A percentile compares a stretch with the other conserved stretches of the same genome.
phyloP scores from a whole-genome alignment of 1,284 basidiomycete genomes.

The Xerocomus minutiporus region DNA sequence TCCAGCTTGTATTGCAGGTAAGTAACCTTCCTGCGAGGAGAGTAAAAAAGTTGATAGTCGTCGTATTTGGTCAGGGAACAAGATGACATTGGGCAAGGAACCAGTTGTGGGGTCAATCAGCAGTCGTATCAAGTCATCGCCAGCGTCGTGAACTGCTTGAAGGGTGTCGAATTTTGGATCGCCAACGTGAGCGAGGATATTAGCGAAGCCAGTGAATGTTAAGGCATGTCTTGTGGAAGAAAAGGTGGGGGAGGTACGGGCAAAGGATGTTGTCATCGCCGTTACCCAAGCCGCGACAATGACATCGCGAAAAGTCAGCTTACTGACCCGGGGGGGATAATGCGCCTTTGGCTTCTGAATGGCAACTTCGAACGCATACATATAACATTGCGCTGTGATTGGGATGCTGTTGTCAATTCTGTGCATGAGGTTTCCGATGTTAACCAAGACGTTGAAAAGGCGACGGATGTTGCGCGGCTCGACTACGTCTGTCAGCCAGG shows the following conservation, averaged over 20 bases:
- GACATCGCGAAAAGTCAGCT: constrained; percentile 33
- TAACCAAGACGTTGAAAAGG: constrained; percentile 34
- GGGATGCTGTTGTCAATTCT: constrained; percentile 30
- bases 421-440: constrained; percentile 36
- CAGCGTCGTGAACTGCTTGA: constrained; percentile 33
- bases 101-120: constrained; percentile 35
- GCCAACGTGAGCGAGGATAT: constrained; percentile 23
- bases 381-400: constrained; percentile 35
- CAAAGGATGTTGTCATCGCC: constrained; percentile 25
- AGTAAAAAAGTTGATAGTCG: constrained; percentile 37
- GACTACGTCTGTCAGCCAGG: constrained; percentile 20
- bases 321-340: constrained; percentile 14
- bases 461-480: constrained; percentile 28
- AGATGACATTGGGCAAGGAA: constrained; percentile 41
- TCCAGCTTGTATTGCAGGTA: constrained; percentile 36
- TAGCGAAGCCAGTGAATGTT: constrained; percentile 16
- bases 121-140: constrained; percentile 30
- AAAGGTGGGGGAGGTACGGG: constrained; percentile 20
- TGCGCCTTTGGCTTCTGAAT: constrained; percentile 28
- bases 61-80: constrained; percentile 42
- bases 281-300: constrained; percentile 35
- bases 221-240: constrained; percentile 16
- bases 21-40: constrained; percentile 32
- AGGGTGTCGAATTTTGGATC: constrained; percentile 33
- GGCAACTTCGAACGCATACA: constrained; percentile 35